These are phyloP conservation scores for Antitrichia curtipendula DNA, from an alignment of 225 moss, liverwort and hornwort species.

Conservation along the genomic window DNA sequence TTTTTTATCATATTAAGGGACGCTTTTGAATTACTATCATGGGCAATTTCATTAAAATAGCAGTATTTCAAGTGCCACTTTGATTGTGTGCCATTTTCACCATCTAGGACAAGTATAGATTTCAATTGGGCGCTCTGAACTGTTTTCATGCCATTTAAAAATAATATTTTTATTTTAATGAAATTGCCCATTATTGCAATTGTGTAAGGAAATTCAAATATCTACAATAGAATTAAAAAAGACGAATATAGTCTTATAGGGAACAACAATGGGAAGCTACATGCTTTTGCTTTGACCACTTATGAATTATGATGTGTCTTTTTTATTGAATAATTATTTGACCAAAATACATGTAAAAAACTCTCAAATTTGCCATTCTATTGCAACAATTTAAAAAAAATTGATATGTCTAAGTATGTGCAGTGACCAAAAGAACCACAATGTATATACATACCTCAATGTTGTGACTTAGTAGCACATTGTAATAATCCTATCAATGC, in stretches of 20 bases:
- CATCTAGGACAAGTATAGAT: no score
- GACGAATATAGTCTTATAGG: accelerated
- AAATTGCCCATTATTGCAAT: no score
- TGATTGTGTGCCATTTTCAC: no score
- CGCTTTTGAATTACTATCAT: background rate
- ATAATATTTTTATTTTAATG: no score
- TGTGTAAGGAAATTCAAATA: background rate
- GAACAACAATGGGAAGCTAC: background rate
- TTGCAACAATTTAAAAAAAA: background rate
- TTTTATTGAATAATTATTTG: background rate
- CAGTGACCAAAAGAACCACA: background rate
- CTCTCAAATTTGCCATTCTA: accelerated
- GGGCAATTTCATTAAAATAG: no score
- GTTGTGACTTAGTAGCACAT: background rate
- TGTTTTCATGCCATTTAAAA: no score
- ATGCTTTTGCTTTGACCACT: background rate
- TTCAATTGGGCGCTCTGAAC: no score
- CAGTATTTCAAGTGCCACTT: no score
- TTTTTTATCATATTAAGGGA: background rate
- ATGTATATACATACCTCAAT: background rate
- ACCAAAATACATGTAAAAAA: background rate
- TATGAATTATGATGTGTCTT: background rate
- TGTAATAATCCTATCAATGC: no score
- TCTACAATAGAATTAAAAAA: background rate
- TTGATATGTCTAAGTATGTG: accelerated